Conservation (phyloP, 345 rosid genomes). For the Dipteronia dyeriana region DNA sequence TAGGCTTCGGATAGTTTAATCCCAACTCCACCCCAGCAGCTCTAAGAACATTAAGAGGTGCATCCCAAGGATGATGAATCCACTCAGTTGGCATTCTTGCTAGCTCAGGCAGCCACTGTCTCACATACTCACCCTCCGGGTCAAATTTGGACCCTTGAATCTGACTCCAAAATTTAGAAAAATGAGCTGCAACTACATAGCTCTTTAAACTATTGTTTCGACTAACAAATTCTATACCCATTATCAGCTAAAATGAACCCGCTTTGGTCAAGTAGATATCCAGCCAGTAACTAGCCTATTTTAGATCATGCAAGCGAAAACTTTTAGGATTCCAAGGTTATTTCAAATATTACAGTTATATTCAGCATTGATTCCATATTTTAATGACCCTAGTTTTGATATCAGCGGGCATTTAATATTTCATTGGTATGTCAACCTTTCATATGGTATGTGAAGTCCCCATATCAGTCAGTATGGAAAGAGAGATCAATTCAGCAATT, state of each 20-base stretch:
- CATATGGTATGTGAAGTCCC: not conserved
- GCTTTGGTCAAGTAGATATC: constrained; percentile 4
- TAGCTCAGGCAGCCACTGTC: constrained; percentile 94
- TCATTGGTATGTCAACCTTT: not conserved
- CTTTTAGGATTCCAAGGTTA: not conserved
- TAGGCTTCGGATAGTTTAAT: constrained; percentile 68
- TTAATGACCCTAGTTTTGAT: not conserved
- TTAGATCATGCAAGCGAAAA: not conserved
- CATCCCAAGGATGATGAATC: constrained; percentile 98
- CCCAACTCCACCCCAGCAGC: constrained; percentile 79
- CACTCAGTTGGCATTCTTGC: constrained; percentile 87
- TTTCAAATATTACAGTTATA: not conserved
- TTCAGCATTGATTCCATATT: not conserved
- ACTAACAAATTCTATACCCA: not conserved
- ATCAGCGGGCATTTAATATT: not conserved
- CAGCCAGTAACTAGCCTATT: not conserved
- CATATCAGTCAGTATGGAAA: not conserved
- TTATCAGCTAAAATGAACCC: not conserved
- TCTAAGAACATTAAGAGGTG: constrained; percentile 60
- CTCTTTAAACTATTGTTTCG: not conserved
- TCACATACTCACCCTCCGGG: constrained; percentile 81
- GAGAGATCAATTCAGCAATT: too few relatives aligned
- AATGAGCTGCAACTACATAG: constrained; percentile 15
- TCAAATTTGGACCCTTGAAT: constrained; percentile 79
- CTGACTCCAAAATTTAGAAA: constrained; percentile 37